Evolutionary conservation across 2,329 filamentous ascomycete genomes (phyloP), one percentile per base, ranked within the genome.

Genomic region (Trichoderma oligosporum): DNA sequence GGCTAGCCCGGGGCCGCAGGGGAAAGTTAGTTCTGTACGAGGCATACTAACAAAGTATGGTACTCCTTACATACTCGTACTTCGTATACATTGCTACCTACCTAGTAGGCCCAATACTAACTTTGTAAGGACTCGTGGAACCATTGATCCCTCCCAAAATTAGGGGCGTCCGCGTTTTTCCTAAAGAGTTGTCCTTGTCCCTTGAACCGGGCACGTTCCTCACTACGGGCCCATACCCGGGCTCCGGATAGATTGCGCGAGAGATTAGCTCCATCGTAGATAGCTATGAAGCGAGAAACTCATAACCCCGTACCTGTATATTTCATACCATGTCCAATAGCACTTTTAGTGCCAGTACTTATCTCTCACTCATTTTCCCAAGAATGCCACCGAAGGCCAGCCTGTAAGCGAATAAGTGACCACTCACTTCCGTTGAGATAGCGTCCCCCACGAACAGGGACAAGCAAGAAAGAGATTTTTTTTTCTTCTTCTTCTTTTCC

Each of bases 201-300:
- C 49, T 22, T 44, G 41, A 41, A 20, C 31, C 31, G 36, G 51
- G 51, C 51, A 54, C 51, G 51, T 54, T 54, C 29, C 39, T 7
- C 42, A 39, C 42, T 45, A 54, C 53, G 42, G 53, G 53, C 53
- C n/a, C 53, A 56, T 56, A 48, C 44, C 53, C 53, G 53, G 53
- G 33, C 44, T 31, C 53, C 53, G 53, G 53, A 48, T 56, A 56
- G 53, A 56, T 56, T 56, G 44, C 53, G 44, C 53, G 44, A 56
- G 44, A 56, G 53, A 56, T 56, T 56, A 56, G 53, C 53, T 47
- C 53, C 53, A 56, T 56, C 53, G 53, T 33, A 45, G 41, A 45
- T 54, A 45, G 41, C 42, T 54, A 54, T 54, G 51, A 41, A 54
- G 41, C n/a, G n/a, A n/a, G n/a, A n/a, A n/a, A 31, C 27, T 33